Conservation (phyloP, 208 protist species). For the Endotrypanum monterogeii region DNA sequence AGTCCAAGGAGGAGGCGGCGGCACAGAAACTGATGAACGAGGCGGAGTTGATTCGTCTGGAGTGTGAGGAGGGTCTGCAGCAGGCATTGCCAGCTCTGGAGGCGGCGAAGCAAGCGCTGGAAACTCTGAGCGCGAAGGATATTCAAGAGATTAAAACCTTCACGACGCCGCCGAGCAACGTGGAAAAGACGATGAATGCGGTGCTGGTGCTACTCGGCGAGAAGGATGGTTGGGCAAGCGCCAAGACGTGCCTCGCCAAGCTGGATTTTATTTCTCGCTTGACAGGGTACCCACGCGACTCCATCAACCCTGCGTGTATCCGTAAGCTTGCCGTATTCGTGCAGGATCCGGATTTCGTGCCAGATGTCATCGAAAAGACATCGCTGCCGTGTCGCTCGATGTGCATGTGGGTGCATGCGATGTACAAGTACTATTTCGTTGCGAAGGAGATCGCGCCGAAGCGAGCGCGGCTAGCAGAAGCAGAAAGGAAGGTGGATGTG, state of each 20-base stretch:
- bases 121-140: conserved; percentile 92
- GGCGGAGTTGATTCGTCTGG: conserved; percentile 81
- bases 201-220: conserved; percentile 93
- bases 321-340: conserved; percentile 91
- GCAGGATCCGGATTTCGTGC: conserved; percentile 91
- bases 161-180: conserved; percentile 85
- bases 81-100: conserved; percentile 94
- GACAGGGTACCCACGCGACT: conserved; percentile 89
- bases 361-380: conserved; percentile 91
- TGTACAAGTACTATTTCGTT: conserved; percentile 94
- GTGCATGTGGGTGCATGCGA: conserved; percentile 95
- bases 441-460: conserved; percentile 91
- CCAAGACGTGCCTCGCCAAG: conserved; percentile 86
- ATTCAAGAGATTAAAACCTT: conserved; percentile 95
- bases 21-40: conserved; percentile 82
- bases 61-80: conserved; percentile 94
- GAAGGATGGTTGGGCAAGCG: conserved; percentile 93
- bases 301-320: conserved; percentile 78
- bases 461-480: conserved; percentile 69
- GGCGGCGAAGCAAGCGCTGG: conserved; percentile 88
- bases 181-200: conserved; percentile 93
- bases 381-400: conserved; percentile 94
- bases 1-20: conserved; percentile 82
- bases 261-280: conserved; percentile 91
- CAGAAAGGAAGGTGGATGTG: conserved; percentile 78